Conservation (phyloP, 2,329 filamentous ascomycete species). For the Cladorrhinum sp. region DNA sequence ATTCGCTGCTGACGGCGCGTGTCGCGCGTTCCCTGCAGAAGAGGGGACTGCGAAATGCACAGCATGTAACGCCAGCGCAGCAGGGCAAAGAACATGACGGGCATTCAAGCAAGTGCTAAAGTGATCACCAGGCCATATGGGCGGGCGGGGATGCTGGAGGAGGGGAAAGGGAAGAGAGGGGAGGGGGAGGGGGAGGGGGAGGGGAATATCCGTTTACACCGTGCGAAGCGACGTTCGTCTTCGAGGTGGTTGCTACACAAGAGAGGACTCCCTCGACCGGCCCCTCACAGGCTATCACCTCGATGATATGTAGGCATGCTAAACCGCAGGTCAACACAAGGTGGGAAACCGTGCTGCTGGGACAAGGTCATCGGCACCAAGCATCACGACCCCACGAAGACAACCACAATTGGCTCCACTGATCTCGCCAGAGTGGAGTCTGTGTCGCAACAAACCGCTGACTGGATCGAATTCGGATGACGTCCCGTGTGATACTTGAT, state of each 20-base stretch:
- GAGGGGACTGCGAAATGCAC: conserved; percentile 15
- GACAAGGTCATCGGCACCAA: conserved; percentile 11
- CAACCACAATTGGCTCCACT: neutral
- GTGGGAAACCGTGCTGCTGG: conserved; percentile 6
- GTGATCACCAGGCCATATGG: neutral
- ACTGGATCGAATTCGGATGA: neutral
- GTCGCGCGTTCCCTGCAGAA: conserved; percentile 16
- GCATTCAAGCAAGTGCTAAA: neutral
- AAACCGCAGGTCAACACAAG: neutral
- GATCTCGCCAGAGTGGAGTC: neutral
- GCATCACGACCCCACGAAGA: neutral
- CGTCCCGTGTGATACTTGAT: neutral
- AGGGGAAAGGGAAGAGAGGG: neutral
- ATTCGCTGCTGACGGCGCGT: conserved; percentile 17
- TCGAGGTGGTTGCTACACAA: neutral
- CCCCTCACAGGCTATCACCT: no score
- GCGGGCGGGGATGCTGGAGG: neutral
- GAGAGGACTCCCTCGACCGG: no score
- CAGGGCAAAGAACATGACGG: neutral
- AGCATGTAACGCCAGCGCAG: conserved; percentile 12
- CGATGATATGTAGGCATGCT: no score
- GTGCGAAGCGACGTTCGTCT: neutral
- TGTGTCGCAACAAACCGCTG: neutral
- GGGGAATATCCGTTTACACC: neutral
- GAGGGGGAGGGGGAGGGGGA: neutral